Evolutionary conservation across 768 basidiomycete genomes (phyloP).

Genomic region (Lentinula sp.): DNA sequence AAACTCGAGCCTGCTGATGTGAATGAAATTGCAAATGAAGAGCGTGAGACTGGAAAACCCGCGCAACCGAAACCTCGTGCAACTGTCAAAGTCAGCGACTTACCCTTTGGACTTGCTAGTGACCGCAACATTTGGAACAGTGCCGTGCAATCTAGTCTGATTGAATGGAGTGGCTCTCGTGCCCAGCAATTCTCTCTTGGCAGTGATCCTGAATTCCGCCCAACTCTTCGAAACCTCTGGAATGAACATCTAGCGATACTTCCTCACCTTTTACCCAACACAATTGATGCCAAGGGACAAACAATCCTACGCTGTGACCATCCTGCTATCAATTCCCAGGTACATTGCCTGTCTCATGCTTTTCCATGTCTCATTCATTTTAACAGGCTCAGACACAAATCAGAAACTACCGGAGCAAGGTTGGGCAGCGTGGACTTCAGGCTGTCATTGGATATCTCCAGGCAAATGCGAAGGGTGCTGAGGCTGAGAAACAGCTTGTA

Average conservation of each 20-base stretch:
- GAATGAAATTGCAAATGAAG: slow-evolving; percentile 3
- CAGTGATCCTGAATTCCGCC: not conserved
- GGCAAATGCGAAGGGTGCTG: not conserved
- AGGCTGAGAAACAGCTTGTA: not conserved
- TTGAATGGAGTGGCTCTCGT: not conserved
- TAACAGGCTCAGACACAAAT: not conserved
- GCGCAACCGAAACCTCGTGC: not conserved
- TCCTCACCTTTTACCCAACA: not conserved
- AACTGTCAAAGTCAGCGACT: not conserved
- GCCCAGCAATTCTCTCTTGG: not conserved
- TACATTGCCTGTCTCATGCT: not conserved
- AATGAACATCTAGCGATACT: not conserved
- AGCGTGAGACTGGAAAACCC: not conserved
- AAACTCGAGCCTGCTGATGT: not conserved
- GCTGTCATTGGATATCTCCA: not conserved
- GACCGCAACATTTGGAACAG: not conserved
- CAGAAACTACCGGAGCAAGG: not conserved
- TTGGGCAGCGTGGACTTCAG: not conserved
- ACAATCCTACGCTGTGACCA: not conserved
- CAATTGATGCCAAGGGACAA: not conserved
- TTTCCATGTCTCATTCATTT: not conserved
- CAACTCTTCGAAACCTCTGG: not conserved
- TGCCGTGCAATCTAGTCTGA: not conserved
- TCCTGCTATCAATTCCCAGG: not conserved
- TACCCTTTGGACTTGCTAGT: not conserved